These are phyloP conservation scores for Geotrichum phurueaensis DNA, from an alignment of 1,139 yeast genomes.

Conservation along the genomic window DNA sequence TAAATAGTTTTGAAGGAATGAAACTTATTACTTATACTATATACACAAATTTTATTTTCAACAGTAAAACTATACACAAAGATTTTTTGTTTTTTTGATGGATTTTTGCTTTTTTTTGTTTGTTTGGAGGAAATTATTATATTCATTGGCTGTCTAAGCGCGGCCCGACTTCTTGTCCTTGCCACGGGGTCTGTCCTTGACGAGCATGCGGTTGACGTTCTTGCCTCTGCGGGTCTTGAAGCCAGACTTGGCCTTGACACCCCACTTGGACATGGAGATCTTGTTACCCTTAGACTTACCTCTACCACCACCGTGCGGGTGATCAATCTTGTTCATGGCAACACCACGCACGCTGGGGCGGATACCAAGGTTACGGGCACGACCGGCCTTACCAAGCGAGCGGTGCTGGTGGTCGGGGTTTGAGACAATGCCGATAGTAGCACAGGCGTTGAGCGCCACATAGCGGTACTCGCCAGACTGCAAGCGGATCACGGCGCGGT, in stretches of 20 bases:
- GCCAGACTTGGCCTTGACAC: slow-evolving; percentile 81
- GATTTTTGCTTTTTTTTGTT: background rate
- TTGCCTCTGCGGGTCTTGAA: slow-evolving; percentile 92
- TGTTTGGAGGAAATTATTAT: background rate
- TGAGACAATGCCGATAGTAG: slow-evolving; percentile 92
- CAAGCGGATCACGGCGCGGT: slow-evolving; percentile 71
- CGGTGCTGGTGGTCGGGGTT: slow-evolving; percentile 89
- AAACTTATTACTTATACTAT: background rate
- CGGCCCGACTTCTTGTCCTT: slow-evolving; percentile 23
- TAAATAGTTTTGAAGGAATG: background rate
- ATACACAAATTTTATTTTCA: background rate
- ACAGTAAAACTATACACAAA: background rate
- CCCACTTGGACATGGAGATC: slow-evolving; percentile 95
- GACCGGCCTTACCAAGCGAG: slow-evolving; percentile 95
- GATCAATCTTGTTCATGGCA: slow-evolving; percentile 96
- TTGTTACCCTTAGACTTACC: slow-evolving; percentile 97
- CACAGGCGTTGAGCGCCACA: slow-evolving; percentile 79
- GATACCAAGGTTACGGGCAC: slow-evolving; percentile 85
- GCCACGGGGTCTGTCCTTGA: slow-evolving; percentile 54
- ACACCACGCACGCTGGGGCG: slow-evolving; percentile 97
- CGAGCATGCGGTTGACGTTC: slow-evolving; percentile 73
- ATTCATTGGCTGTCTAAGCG: slow-evolving; percentile 5
- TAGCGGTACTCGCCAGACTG: slow-evolving; percentile 93
- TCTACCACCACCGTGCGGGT: slow-evolving; percentile 99
- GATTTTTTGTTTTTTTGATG: background rate